phyloP scores from a whole-genome alignment of 2,329 filamentous ascomycete species.

The Colletotrichum phormii region DNA sequence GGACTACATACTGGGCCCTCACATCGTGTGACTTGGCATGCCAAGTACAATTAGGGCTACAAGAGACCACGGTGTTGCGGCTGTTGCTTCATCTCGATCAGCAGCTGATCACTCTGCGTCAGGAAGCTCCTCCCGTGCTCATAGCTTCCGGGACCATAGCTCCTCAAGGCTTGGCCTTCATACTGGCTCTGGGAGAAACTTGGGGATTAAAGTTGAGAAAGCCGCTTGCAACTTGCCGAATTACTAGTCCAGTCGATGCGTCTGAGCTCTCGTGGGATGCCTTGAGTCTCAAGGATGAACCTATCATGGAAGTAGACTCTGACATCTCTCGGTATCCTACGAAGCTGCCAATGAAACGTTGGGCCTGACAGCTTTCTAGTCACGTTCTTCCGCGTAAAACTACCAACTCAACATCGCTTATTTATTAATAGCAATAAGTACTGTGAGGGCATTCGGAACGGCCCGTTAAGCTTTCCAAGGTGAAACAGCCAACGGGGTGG shows the following conservation, averaged over 20 bases:
- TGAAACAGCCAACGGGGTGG: conserved; percentile 15
- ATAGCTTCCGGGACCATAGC: conserved; percentile 3
- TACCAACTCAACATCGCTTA: background rate
- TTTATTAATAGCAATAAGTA: background rate
- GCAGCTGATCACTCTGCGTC: background rate
- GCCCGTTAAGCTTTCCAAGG: conserved; percentile 21
- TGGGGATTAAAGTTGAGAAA: background rate
- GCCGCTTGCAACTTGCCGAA: background rate
- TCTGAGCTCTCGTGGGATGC: background rate
- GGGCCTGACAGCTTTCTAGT: background rate
- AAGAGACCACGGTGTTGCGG: background rate
- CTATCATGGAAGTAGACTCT: background rate
- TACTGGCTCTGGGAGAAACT: background rate
- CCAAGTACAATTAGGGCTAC: background rate
- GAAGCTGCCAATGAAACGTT: background rate
- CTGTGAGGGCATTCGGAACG: conserved; percentile 31
- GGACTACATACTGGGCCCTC: background rate
- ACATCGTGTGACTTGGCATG: background rate
- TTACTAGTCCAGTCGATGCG: background rate
- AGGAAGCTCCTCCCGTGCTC: background rate
- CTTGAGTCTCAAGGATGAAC: background rate
- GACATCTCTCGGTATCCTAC: background rate
- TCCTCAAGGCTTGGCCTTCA: background rate
- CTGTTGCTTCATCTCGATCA: background rate
- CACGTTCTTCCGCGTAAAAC: background rate